Percentiles rank a stretch among this genome's conserved stretches.
Conservation (phyloP, 148 eudicot species). For the Polygonum aviculare region DNA sequence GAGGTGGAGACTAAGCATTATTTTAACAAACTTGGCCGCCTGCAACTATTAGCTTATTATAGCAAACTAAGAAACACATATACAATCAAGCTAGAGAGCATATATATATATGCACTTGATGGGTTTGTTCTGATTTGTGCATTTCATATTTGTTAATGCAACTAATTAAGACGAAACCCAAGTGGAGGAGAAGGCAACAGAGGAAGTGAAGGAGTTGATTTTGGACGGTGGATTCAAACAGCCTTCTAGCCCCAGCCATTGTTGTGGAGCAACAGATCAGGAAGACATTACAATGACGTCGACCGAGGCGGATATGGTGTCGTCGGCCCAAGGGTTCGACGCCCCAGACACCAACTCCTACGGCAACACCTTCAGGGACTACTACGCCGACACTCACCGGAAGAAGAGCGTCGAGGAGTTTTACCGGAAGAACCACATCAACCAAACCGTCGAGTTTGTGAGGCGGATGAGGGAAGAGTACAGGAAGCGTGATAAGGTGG, state of each 20-base stretch:
- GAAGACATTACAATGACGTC: background rate
- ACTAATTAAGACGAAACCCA: conserved; percentile 10
- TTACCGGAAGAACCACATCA: conserved; percentile 42
- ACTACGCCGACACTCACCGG: conserved; percentile 38
- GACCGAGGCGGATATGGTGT: background rate
- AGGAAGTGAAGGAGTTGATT: conserved; percentile 14
- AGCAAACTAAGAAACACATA: too few species aligned
- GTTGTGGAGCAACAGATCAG: background rate
- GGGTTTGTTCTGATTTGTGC: background rate
- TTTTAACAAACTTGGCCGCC: too few species aligned
- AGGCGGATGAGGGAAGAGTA: conserved; percentile 70
- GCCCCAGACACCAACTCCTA: conserved; percentile 41
- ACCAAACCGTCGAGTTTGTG: conserved; percentile 55
- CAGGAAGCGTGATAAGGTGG: conserved; percentile 54
- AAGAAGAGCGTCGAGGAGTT: conserved; percentile 33
- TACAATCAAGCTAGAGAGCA: too few species aligned
- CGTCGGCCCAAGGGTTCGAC: conserved; percentile 17
- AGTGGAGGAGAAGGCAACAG: background rate
- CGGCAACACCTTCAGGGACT: conserved; percentile 57
- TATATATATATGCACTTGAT: too few species aligned
- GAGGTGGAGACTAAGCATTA: too few species aligned
- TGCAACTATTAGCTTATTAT: too few species aligned
- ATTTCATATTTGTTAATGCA: background rate
- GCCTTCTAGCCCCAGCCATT: background rate
- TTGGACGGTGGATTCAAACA: conserved; percentile 22